A percentile compares a stretch with the other conserved stretches of the same genome.
These are phyloP conservation scores for Penicillium coffeae DNA, from an alignment of 495 filamentous ascomycete species.

Conservation along the genomic window DNA sequence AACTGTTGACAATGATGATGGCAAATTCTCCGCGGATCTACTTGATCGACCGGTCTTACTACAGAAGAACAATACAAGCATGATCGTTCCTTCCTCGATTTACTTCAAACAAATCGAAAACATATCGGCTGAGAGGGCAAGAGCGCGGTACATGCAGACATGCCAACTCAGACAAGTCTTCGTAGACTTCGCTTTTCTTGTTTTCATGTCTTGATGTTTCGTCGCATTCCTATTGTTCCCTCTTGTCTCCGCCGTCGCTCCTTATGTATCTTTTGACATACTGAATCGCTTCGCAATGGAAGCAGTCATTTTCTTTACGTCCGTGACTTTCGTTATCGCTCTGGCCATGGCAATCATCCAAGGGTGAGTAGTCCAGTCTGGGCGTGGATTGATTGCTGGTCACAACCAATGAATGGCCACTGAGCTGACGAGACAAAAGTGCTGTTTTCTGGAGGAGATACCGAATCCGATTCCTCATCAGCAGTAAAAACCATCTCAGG, in stretches of 20 bases:
- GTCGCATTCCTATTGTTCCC: not conserved
- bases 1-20: too few species aligned
- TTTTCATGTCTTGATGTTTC: not conserved
- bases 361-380: constrained; percentile 4
- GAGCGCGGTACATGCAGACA: too few species aligned
- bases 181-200: too few species aligned
- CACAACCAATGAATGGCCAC: too few species aligned
- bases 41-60: too few species aligned
- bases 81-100: too few species aligned
- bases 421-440: not conserved
- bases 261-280: not conserved
- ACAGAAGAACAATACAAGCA: too few species aligned
- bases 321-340: constrained; percentile 13
- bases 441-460: constrained; percentile 15
- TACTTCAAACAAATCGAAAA: too few species aligned
- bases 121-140: too few species aligned
- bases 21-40: too few species aligned
- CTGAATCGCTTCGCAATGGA: constrained; percentile 6
- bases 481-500: not conserved
- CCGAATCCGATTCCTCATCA: constrained; percentile 15
- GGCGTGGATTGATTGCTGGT: not conserved
- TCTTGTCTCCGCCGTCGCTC: not conserved
- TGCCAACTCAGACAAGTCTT: too few species aligned
- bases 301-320: constrained; percentile 13
- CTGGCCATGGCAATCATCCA: constrained; percentile 8